Percentiles rank a stretch among this genome's conserved stretches.
Conservation (phyloP, 352 stramenopile genomes). For the Globisporangium perplexum region DNA sequence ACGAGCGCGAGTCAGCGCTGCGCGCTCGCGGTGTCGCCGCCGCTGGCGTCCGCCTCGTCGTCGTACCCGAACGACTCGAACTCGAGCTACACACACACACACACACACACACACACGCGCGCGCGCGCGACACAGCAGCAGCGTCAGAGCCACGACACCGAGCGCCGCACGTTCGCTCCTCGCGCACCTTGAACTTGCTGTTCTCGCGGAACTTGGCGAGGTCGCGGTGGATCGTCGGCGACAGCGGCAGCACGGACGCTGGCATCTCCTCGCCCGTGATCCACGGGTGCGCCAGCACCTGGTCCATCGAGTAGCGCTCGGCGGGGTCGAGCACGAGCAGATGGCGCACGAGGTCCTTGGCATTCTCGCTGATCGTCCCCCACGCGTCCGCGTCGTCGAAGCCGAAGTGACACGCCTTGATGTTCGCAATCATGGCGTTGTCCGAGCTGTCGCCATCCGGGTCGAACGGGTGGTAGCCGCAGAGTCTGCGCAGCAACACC, state of each 20-base stretch:
- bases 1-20: no score
- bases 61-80: conserved; percentile 12
- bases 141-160: no score
- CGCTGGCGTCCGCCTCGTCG: neutral
- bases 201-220: conserved; percentile 55
- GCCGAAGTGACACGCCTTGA: conserved; percentile 70
- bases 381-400: conserved; percentile 71
- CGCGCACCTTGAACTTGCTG: conserved; percentile 24
- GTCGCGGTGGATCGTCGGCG: conserved; percentile 62
- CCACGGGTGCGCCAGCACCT: conserved; percentile 75
- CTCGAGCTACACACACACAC: conserved; percentile 1
- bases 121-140: no score
- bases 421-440: conserved; percentile 79
- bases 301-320: conserved; percentile 52
- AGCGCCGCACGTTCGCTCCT: no score
- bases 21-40: no score
- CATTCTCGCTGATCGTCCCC: conserved; percentile 48
- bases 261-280: conserved; percentile 23
- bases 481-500: conserved; percentile 30
- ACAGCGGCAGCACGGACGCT: conserved; percentile 37
- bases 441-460: conserved; percentile 64
- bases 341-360: conserved; percentile 72
- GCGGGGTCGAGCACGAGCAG: conserved; percentile 71
- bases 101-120: no score
- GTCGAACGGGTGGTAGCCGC: conserved; percentile 83